These are phyloP conservation scores for Hamigera avellanea DNA, from an alignment of 495 filamentous ascomycete genomes.

Conservation along the genomic window DNA sequence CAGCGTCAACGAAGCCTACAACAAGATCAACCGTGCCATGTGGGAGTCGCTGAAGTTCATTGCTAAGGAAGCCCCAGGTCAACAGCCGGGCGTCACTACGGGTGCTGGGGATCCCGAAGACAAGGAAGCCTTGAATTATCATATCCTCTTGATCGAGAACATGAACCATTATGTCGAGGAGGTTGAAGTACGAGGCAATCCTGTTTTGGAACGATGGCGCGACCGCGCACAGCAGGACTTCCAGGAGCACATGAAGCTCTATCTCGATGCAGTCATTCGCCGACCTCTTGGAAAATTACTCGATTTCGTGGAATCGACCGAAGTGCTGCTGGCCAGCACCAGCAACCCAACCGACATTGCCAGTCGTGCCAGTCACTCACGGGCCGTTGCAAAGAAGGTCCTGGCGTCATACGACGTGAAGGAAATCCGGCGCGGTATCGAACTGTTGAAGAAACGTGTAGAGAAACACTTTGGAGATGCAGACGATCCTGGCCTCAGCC, in stretches of 20 bases:
- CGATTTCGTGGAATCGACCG: conserved; percentile 78
- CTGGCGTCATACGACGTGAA: conserved; percentile 66
- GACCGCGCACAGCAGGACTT: conserved; percentile 66
- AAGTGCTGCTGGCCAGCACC: conserved; percentile 46
- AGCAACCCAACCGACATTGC: conserved; percentile 44
- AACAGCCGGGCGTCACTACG: conserved; percentile 34
- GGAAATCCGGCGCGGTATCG: conserved; percentile 75
- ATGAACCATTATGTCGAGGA: conserved; percentile 97
- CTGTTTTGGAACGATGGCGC: conserved; percentile 71
- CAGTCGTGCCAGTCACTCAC: conserved; percentile 65
- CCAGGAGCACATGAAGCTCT: conserved; percentile 77
- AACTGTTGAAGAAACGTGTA: conserved; percentile 74
- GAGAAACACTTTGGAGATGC: conserved; percentile 94
- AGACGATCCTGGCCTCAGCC: conserved; percentile 58
- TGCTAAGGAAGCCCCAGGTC: conserved; percentile 76
- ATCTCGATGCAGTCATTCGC: conserved; percentile 77
- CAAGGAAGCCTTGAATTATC: conserved; percentile 91
- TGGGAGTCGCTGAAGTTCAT: conserved; percentile 94
- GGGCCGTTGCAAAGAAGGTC: conserved; percentile 71
- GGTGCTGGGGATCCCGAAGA: conserved; percentile 66
- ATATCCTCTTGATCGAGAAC: conserved; percentile 94
- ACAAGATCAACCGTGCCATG: conserved; percentile 86
- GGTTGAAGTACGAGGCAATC: conserved; percentile 60
- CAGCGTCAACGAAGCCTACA: conserved; percentile 77
- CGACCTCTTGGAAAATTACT: conserved; percentile 81